Evolutionary conservation across 2,329 filamentous ascomycete genomes (phyloP), one percentile per base, ranked within the genome.

Genomic region (Sporothrix pallida): DNA sequence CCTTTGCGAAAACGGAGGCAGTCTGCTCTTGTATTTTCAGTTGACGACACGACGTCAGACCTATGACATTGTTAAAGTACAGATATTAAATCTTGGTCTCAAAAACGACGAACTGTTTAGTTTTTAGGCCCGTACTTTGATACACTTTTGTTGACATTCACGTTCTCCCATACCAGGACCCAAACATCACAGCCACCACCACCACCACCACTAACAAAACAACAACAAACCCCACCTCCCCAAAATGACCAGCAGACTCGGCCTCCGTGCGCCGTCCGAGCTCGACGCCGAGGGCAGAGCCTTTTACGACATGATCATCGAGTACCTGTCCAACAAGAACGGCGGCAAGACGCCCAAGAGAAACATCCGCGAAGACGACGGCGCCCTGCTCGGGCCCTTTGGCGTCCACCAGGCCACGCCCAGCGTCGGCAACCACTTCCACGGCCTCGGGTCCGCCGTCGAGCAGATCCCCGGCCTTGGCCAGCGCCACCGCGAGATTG

Each of bases 351-450:
- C 26, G 3, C 60, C 60, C 31, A 42, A 44, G 12, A 12, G 60
- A 15, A 65, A 65, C 60, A 44, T 65, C 23, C 23, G 23, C 31
- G 13, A 31, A 6, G 60, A 44, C 12, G 60, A 65, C 37, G 60
- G 60, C 26, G 60, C 60, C 13, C 60, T 65, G 4, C 60, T 65
- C 12, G 60, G 60, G 9, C 60, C 60, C 26, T 65, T 65, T 65
- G 60, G 60, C 37, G 60, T 65, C 60, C 60, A 65, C 31, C 60
- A 44, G 60, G 31, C 26, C 13, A 65, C 60, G n/a, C 60, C 60
- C 31, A 44, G 31, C 17, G 60, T 65, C 26, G 60, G 60, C 26
- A 42, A 42, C 12, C 60, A 65, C 31, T 65, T 65, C n/a, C 60
- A 65, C 37, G 60, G 60, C 6, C 37, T 65, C 12, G 60, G 60